Evolutionary conservation across 2,329 filamentous ascomycete genomes (phyloP), one percentile per base, ranked within the genome.

Genomic region (Epichloe glyceriae): DNA sequence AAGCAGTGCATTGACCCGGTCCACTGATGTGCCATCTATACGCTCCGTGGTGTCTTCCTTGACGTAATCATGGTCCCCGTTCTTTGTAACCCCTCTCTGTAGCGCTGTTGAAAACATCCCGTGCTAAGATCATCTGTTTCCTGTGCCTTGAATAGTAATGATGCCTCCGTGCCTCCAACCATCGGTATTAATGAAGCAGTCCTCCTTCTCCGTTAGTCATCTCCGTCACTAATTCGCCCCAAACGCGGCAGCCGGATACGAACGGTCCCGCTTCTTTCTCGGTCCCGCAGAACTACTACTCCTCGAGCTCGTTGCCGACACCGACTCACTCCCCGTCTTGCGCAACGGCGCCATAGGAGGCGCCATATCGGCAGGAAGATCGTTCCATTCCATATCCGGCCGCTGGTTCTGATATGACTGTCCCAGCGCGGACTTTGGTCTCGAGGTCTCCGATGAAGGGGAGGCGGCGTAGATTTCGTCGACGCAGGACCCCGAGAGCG

Each of bases 321-420:
- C 61, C 2, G 62, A 54, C 42, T 66, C 64, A 39, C 65, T 64
- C 17, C 56, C 55, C 35, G 49, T 58, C 49, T 52, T 64, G 42
- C 59, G 58, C 49, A 58, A 61, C 10, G 50, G 59, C n/a, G 61
- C 60, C 39, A 64, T 56, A 3, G 62, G 52, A 19, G 64, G 60
- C 11, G 74, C 63, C 76, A 83, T 81, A 48, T 83, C 80, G 10
- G 71, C 69, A 0, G 80, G 80, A 10, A 84, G 59, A 60, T 84
- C 80, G 64, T 84, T 84, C 80, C 80, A 84, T 60, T 83, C 80
- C 33, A 66, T 78, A 19, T 77, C 74, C 3, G 80, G 75, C 6
- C 79, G 71, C 56, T 70, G 64, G 52, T 78, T 82, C 62, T 83
- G 80, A 61, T 73, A 83, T 1, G 79, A 82, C 45, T 69, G 64